Evolutionary conservation across 192 early-diverging fungal genomes (phyloP).

Genomic region (Gryganskiella cystojenkinii): DNA sequence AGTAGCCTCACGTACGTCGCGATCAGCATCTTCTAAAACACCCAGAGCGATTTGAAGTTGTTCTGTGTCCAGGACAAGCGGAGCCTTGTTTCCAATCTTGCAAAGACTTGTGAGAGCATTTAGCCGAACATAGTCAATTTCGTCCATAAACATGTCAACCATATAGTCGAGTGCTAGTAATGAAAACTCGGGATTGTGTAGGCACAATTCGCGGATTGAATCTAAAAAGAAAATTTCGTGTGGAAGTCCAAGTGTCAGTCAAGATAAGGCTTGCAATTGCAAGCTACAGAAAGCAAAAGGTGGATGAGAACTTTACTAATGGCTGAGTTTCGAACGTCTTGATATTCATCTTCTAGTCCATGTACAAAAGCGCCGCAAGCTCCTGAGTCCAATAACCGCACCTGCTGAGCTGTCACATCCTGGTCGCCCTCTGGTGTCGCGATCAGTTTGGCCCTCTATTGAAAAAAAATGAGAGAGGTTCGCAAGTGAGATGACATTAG

Average conservation of each 20-base stretch:
- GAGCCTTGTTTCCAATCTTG: conserved; percentile 69
- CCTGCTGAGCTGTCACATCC: conserved; percentile 74
- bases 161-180: conserved; percentile 81
- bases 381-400: conserved; percentile 79
- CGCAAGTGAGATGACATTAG: not conserved
- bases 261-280: not conserved
- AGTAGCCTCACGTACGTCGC: conserved; percentile 71
- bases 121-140: conserved; percentile 85
- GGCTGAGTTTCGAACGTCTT: conserved; percentile 85
- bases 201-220: conserved; percentile 82
- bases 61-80: conserved; percentile 73
- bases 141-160: conserved; percentile 98
- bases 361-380: conserved; percentile 96
- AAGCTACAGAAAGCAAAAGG: not conserved
- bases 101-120: conserved; percentile 82
- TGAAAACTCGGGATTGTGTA: conserved; percentile 77
- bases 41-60: conserved; percentile 79
- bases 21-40: conserved; percentile 82
- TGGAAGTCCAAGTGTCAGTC: not conserved
- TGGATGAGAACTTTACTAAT: conserved; percentile 67
- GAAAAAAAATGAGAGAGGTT: not conserved
- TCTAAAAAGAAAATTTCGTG: conserved; percentile 55
- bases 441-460: conserved; percentile 50
- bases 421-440: conserved; percentile 75
- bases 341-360: conserved; percentile 95